Evolutionary conservation across 768 basidiomycete species (phyloP).

Genomic region (Postia placenta): DNA sequence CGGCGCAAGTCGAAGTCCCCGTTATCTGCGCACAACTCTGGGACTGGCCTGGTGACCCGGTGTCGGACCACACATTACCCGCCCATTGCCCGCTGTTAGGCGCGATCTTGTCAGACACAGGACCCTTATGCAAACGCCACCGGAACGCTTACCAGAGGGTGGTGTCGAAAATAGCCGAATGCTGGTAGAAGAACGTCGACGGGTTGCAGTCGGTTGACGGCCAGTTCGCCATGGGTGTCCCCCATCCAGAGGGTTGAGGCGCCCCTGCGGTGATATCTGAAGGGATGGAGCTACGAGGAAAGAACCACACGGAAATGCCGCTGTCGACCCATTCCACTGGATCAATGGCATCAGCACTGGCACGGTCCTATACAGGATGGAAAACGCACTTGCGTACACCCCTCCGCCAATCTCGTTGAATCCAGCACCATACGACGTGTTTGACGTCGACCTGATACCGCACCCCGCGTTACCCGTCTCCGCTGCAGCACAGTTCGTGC

Average conservation of each 20-base stretch:
- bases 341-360: slow-evolving; percentile 9
- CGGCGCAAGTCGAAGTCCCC: slow-evolving; percentile 76
- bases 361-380: background rate
- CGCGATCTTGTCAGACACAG: slow-evolving; percentile 2
- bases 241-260: slow-evolving; percentile 74
- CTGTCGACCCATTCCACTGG: slow-evolving; percentile 71
- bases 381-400: slow-evolving; percentile 78
- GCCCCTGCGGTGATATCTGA: slow-evolving; percentile 62
- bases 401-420: slow-evolving; percentile 85
- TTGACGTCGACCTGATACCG: slow-evolving; percentile 57
- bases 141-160: slow-evolving; percentile 63
- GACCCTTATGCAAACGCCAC: background rate
- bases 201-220: slow-evolving; percentile 70
- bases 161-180: slow-evolving; percentile 80
- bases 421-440: slow-evolving; percentile 65
- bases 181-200: slow-evolving; percentile 70
- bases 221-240: slow-evolving; percentile 73
- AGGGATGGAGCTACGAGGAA: slow-evolving; percentile 69
- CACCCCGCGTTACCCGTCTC: slow-evolving; percentile 76
- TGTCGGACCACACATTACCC: slow-evolving; percentile 59
- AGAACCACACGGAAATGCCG: slow-evolving; percentile 82
- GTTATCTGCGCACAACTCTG: slow-evolving; percentile 83
- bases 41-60: slow-evolving; percentile 78
- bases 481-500: slow-evolving; percentile 66
- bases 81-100: slow-evolving; percentile 85